These are phyloP conservation scores for Tympanopsis confertula DNA, from an alignment of 2,329 filamentous ascomycete species.

Conservation along the genomic window DNA sequence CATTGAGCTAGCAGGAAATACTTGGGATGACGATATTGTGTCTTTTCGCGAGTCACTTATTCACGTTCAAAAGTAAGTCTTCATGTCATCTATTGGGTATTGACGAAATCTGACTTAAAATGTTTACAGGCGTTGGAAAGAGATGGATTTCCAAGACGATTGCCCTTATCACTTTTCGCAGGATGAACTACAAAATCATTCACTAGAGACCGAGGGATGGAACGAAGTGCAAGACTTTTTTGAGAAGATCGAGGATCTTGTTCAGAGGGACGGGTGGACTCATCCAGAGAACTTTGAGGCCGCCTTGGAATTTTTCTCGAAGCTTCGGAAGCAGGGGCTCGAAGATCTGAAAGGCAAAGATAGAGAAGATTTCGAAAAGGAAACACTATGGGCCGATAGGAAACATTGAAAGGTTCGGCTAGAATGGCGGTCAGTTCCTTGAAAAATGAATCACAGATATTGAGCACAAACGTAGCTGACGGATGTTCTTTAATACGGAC, in stretches of 20 bases:
- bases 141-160: neutral
- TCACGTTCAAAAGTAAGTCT: constrained; percentile 11
- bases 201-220: neutral
- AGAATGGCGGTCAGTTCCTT: too few relatives aligned
- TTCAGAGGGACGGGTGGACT: neutral
- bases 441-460: too few relatives aligned
- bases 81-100: neutral
- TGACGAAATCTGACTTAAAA: neutral
- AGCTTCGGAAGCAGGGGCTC: neutral
- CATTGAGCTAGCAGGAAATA: constrained; percentile 10
- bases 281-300: neutral
- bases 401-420: too few relatives aligned
- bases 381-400: too few relatives aligned
- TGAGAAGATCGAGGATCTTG: neutral
- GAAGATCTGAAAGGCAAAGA: neutral
- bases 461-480: too few relatives aligned
- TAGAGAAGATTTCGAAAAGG: neutral
- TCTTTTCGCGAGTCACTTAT: constrained; percentile 12
- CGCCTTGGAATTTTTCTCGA: neutral
- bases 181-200: neutral
- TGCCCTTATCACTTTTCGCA: neutral
- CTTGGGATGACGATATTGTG: constrained; percentile 12
- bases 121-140: neutral
- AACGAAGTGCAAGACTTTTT: neutral
- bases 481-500: too few relatives aligned